Evolutionary conservation across 2,329 filamentous ascomycete species (phyloP).

Genomic region (Aureobasidium uvarum): DNA sequence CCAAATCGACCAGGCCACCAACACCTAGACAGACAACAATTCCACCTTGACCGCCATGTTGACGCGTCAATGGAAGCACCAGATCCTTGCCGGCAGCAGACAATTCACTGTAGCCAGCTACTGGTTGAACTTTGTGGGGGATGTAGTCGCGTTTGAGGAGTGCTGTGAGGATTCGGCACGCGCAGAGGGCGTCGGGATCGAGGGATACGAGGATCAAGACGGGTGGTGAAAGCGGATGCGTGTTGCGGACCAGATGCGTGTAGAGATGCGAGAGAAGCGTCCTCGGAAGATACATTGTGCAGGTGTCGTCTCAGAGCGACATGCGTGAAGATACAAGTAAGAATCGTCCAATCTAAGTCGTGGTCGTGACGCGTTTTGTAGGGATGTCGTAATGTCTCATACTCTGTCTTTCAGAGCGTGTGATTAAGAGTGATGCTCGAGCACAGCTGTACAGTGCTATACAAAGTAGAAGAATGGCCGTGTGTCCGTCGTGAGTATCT

Average conservation of each 20-base stretch:
- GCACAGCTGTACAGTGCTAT: slow-evolving; percentile 2
- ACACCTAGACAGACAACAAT: slow-evolving; percentile 91
- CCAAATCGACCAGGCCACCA: slow-evolving; percentile 85
- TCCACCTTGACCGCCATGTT: slow-evolving; percentile 78
- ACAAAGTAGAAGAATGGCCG: slow-evolving; percentile 1
- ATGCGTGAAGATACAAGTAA: background rate
- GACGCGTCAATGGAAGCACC: slow-evolving; percentile 81
- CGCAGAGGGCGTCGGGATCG: slow-evolving; percentile 92
- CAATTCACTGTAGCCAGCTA: slow-evolving; percentile 88
- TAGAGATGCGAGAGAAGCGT: slow-evolving; percentile 88
- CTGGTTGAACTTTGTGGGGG: slow-evolving; percentile 92
- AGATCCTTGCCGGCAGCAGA: slow-evolving; percentile 74
- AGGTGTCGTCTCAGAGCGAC: background rate
- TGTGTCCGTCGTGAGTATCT: background rate
- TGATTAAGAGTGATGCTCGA: background rate
- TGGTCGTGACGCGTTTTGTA: slow-evolving; percentile 24
- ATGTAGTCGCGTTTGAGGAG: slow-evolving; percentile 98
- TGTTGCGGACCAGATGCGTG: slow-evolving; percentile 77
- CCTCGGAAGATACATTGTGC: slow-evolving; percentile 87
- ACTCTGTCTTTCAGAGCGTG: background rate
- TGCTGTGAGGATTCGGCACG: slow-evolving; percentile 86
- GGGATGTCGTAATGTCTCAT: slow-evolving; percentile 20
- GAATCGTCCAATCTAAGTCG: slow-evolving; percentile 22
- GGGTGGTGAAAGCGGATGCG: slow-evolving; percentile 86
- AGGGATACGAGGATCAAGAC: slow-evolving; percentile 90